A percentile compares a stretch with the other conserved stretches of the same genome.
phyloP scores from a whole-genome alignment of 2,329 filamentous ascomycete species.

The Colletotrichum spinosum region DNA sequence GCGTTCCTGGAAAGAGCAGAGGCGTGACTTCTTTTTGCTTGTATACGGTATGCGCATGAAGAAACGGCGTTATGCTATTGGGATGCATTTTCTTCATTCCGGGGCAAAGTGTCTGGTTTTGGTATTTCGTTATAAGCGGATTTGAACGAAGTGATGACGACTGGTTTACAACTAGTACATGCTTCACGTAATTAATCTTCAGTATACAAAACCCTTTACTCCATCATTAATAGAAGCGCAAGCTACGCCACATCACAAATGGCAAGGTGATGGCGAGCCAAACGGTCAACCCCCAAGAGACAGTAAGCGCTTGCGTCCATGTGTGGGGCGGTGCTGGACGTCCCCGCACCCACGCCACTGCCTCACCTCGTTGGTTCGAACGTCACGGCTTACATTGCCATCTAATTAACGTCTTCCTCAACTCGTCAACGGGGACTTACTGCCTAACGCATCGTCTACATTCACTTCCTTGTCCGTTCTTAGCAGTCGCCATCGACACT shows the following conservation, averaged over 20 bases:
- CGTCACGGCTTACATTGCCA: no score
- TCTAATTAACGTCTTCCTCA: no score
- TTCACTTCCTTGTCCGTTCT: no score
- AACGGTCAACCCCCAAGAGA: background rate
- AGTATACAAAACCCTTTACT: constrained; percentile 2
- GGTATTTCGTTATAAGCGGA: background rate
- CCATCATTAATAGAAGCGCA: background rate
- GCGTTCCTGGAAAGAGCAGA: background rate
- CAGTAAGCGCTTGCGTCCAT: constrained; percentile 17
- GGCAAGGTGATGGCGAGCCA: no score
- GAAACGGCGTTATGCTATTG: constrained; percentile 15
- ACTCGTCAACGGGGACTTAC: no score
- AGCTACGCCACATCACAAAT: no score
- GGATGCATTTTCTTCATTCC: background rate
- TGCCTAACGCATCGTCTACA: no score
- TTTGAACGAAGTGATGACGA: background rate
- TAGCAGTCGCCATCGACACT: no score
- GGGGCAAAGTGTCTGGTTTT: background rate
- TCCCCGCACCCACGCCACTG: constrained; percentile 19
- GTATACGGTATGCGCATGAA: constrained; percentile 11
- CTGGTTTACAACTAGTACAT: constrained; percentile 4
- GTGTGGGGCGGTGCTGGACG: constrained; percentile 19
- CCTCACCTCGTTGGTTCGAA: no score
- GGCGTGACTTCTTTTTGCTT: background rate
- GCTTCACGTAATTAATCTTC: constrained; percentile 8